Evolutionary conservation across 345 rosid species (phyloP).

Genomic region (Euclidium syriacum): DNA sequence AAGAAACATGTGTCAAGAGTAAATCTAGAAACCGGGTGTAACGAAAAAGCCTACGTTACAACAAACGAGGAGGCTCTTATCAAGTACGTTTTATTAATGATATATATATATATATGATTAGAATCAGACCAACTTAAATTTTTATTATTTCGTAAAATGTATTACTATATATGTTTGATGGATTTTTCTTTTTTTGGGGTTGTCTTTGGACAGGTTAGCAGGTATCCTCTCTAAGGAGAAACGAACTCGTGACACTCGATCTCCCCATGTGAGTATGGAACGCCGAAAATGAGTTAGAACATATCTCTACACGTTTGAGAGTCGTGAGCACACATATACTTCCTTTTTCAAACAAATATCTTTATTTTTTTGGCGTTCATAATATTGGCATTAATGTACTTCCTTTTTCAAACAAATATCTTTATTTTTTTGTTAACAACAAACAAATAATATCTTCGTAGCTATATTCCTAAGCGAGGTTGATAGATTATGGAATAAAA

Average conservation of each 20-base stretch:
- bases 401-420: too few relatives aligned
- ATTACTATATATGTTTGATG: background rate
- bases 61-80: slow-evolving; percentile 16
- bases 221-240: slow-evolving; percentile 32
- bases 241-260: slow-evolving; percentile 27
- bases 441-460: too few relatives aligned
- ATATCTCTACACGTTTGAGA: too few relatives aligned
- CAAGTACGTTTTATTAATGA: background rate
- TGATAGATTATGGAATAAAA: too few relatives aligned
- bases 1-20: slow-evolving; percentile 44
- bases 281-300: too few relatives aligned
- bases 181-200: background rate
- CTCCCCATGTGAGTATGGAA: slow-evolving; percentile 18
- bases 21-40: slow-evolving; percentile 38
- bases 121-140: background rate
- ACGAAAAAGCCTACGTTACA: background rate
- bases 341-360: too few relatives aligned
- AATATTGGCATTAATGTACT: too few relatives aligned
- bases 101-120: background rate
- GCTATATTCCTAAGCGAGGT: too few relatives aligned
- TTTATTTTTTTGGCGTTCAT: too few relatives aligned
- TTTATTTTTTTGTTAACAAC: too few relatives aligned
- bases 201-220: slow-evolving; percentile 30
- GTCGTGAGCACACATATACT: too few relatives aligned
- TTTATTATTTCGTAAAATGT: background rate